These are phyloP conservation scores for Tilletia horrida DNA, from an alignment of 1,284 basidiomycete genomes.

Conservation along the genomic window DNA sequence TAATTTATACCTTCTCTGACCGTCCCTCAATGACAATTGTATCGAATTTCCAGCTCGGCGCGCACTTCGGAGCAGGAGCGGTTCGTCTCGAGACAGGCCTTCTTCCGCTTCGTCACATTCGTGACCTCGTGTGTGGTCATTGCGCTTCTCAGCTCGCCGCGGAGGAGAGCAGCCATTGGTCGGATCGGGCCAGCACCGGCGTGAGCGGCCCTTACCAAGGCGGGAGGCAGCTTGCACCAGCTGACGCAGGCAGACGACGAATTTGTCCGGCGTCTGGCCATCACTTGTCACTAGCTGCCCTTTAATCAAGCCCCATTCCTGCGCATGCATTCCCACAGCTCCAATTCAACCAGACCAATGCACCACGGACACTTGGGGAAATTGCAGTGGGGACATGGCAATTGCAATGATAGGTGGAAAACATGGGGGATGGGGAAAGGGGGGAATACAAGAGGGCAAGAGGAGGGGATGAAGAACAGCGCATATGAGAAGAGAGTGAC, in stretches of 20 bases:
- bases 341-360: no score
- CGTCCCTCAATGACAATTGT: neutral
- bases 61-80: constrained; percentile 43
- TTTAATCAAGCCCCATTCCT: no score
- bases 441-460: neutral
- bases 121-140: constrained; percentile 44
- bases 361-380: no score
- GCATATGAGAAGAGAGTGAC: constrained; percentile 3
- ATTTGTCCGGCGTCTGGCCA: no score
- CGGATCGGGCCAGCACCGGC: neutral
- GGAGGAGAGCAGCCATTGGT: constrained; percentile 11
- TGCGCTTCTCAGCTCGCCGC: constrained; percentile 41
- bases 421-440: constrained; percentile 5
- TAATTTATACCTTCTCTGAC: neutral
- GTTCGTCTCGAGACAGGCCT: constrained; percentile 44
- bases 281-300: no score
- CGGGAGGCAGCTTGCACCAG: no score
- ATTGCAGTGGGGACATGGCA: no score
- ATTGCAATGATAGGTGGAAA: constrained; percentile 7
- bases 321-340: no score
- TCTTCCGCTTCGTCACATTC: constrained; percentile 49
- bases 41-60: constrained; percentile 29
- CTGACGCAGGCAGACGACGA: no score
- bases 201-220: no score
- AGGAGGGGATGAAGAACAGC: neutral